phyloP scores from a whole-genome alignment of 169 alveolate species.

The Plasmodium fragile region DNA sequence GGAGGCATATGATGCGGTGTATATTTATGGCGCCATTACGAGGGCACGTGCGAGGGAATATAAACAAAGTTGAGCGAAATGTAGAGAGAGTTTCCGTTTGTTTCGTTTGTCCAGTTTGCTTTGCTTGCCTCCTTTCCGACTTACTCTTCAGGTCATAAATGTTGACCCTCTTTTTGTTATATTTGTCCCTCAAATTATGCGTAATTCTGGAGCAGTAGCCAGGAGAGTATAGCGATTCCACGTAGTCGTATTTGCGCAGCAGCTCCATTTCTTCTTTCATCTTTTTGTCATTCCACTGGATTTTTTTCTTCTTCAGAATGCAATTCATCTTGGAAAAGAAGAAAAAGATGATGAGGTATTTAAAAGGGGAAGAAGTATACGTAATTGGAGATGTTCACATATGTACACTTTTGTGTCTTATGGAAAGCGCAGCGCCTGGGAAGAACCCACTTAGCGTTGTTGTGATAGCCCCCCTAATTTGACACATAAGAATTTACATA shows the following conservation, averaged over 20 bases:
- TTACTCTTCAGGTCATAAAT: constrained; percentile 53
- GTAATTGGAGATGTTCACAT: neutral
- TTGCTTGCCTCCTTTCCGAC: neutral
- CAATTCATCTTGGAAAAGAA: constrained; percentile 14
- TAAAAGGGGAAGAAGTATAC: neutral
- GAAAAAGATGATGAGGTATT: neutral
- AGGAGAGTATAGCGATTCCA: constrained; percentile 42
- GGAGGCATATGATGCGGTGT: neutral
- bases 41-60: neutral
- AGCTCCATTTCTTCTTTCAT: constrained; percentile 38
- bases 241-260: constrained; percentile 36
- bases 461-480: neutral
- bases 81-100: neutral
- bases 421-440: neutral
- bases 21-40: neutral
- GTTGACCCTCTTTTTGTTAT: constrained; percentile 10
- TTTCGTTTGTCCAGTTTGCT: neutral
- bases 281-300: constrained; percentile 20
- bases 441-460: neutral
- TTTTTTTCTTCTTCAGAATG: constrained; percentile 19
- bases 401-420: neutral
- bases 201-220: constrained; percentile 52
- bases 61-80: neutral
- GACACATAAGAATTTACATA: neutral
- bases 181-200: constrained; percentile 12